These are phyloP conservation scores for Arabis alpina DNA, from an alignment of 345 rosid species.

Conservation along the genomic window DNA sequence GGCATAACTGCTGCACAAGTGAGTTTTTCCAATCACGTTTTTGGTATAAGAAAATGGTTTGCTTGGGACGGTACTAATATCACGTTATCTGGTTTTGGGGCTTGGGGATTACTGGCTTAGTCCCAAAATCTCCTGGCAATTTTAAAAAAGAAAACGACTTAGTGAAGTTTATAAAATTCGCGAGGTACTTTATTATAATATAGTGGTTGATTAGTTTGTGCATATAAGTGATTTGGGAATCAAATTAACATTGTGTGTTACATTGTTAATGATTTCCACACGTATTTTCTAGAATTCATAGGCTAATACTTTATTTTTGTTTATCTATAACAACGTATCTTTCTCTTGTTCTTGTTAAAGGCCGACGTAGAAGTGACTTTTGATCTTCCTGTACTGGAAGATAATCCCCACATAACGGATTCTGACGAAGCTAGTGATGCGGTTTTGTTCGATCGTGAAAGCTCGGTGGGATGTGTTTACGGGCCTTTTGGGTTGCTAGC, in stretches of 20 bases:
- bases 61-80: no score
- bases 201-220: no score
- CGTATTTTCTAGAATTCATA: no score
- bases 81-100: no score
- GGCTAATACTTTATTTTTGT: background rate
- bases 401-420: conserved; percentile 39
- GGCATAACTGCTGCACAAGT: conserved; percentile 63
- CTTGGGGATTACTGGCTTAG: no score
- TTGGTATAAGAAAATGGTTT: background rate
- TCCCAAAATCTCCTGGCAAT: no score
- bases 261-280: no score
- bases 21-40: background rate
- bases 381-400: conserved; percentile 42
- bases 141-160: no score
- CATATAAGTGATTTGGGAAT: no score
- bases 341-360: conserved; percentile 30
- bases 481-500: conserved; percentile 74
- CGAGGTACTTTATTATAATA: no score
- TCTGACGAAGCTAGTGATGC: conserved; percentile 47
- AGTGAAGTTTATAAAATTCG: no score
- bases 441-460: conserved; percentile 47
- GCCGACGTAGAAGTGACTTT: conserved; percentile 64
- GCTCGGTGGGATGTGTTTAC: conserved; percentile 42
- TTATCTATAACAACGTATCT: background rate
- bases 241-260: no score